Evolutionary conservation across 352 stramenopile genomes (phyloP).

Genomic region (Thraustochytrium sp.): DNA sequence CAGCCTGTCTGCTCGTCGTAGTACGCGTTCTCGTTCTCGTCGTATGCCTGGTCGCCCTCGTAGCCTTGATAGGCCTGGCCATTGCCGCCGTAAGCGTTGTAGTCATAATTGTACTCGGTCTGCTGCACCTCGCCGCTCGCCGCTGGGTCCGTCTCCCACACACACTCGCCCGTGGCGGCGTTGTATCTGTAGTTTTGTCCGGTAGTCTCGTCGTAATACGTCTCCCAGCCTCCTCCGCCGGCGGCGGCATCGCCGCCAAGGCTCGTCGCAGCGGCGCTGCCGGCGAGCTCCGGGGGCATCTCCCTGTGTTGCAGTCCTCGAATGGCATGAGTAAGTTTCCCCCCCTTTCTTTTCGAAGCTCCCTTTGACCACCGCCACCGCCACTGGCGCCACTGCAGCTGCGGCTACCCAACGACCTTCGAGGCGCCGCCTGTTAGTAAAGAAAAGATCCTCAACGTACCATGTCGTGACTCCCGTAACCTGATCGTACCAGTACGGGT

Average conservation of each 20-base stretch:
- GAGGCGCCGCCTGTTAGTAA: no score
- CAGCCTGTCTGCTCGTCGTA: neutral
- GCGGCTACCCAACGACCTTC: no score
- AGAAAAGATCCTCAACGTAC: neutral
- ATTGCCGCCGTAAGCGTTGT: no score
- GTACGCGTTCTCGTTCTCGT: neutral
- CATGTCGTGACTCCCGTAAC: slow-evolving; percentile 2
- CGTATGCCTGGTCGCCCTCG: neutral
- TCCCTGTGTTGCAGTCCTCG: no score
- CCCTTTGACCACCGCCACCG: no score
- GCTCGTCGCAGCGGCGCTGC: no score
- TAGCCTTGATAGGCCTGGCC: no score
- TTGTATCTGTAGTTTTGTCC: slow-evolving; percentile 34
- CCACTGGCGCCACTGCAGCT: no score
- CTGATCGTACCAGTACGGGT: slow-evolving; percentile 40
- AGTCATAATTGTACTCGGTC: no score
- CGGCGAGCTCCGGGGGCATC: neutral
- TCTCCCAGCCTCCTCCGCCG: neutral
- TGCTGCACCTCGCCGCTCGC: no score
- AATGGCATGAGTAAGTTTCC: no score
- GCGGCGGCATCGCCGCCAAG: neutral
- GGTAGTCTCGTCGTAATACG: neutral
- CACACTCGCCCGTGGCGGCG: neutral
- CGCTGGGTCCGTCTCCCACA: slow-evolving; percentile 15
- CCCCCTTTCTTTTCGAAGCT: no score